A percentile compares a stretch with the other conserved stretches of the same genome.
These are phyloP conservation scores for Castanea sativa DNA, from an alignment of 306 rosid species.

Conservation along the genomic window DNA sequence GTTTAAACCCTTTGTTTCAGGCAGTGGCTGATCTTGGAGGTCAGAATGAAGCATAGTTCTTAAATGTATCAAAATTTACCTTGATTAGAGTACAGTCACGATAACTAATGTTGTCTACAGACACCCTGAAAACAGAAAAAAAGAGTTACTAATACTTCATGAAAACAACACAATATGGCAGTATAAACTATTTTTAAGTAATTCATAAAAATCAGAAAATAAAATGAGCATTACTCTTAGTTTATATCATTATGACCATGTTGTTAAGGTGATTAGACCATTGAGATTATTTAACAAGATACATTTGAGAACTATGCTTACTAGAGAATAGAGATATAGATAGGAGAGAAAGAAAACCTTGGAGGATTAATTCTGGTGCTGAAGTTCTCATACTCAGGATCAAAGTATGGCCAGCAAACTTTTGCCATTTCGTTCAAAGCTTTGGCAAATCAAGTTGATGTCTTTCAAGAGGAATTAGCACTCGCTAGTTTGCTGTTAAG, in stretches of 20 bases:
- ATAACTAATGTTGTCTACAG: constrained; percentile 65
- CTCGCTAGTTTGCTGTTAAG: constrained; percentile 5
- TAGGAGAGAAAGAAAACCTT: constrained; percentile 38
- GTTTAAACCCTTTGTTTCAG: background rate
- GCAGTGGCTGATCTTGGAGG: background rate
- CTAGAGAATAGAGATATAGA: background rate
- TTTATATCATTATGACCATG: background rate
- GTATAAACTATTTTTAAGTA: background rate
- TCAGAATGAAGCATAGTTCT: background rate
- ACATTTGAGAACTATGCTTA: background rate
- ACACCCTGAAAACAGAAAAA: constrained; percentile 55
- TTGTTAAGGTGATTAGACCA: background rate
- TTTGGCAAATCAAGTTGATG: constrained; percentile 16
- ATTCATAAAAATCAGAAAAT: background rate
- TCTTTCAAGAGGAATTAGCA: constrained; percentile 10
- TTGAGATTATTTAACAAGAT: background rate
- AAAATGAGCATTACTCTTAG: background rate
- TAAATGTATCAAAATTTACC: constrained; percentile 40
- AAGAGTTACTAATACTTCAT: background rate
- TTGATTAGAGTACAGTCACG: constrained; percentile 61
- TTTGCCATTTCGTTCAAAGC: constrained; percentile 40
- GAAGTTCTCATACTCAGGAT: constrained; percentile 84
- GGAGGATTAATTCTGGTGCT: constrained; percentile 84
- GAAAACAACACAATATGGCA: background rate
- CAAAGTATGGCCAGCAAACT: constrained; percentile 85